These are phyloP conservation scores for Neurospora intermedia DNA, from an alignment of 495 filamentous ascomycete genomes.

Conservation along the genomic window DNA sequence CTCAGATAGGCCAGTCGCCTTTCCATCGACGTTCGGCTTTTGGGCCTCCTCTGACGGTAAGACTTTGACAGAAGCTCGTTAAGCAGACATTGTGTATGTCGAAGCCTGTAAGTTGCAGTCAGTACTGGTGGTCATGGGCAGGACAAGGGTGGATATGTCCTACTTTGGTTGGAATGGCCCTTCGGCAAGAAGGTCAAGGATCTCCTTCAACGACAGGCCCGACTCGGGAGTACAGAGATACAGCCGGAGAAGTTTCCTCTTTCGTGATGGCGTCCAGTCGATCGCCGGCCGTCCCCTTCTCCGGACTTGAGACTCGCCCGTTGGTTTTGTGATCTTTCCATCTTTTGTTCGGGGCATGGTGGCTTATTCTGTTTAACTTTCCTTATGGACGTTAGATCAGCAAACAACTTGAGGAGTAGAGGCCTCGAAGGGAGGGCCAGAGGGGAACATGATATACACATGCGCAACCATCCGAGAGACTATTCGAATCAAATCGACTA, in stretches of 20 bases:
- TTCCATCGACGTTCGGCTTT: slow-evolving; percentile 5
- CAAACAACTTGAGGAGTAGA: neutral
- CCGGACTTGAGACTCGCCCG: neutral
- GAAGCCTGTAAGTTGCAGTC: neutral
- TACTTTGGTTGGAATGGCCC: slow-evolving; percentile 12
- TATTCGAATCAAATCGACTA: neutral
- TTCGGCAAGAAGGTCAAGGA: slow-evolving; percentile 7
- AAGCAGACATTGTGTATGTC: slow-evolving; percentile 11
- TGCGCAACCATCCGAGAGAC: neutral
- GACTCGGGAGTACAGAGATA: slow-evolving; percentile 12
- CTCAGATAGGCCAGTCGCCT: neutral
- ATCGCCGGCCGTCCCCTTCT: slow-evolving; percentile 8
- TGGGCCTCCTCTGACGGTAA: slow-evolving; percentile 12
- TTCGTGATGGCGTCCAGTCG: slow-evolving; percentile 8
- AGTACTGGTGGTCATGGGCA: neutral
- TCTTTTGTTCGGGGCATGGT: slow-evolving; percentile 4
- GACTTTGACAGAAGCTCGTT: slow-evolving; percentile 12
- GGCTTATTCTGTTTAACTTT: neutral
- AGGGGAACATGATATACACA: neutral
- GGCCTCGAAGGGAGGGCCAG: neutral
- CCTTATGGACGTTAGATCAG: neutral
- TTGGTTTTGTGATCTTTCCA: slow-evolving; percentile 5
- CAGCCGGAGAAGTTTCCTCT: slow-evolving; percentile 8
- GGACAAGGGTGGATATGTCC: neutral
- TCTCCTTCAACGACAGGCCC: slow-evolving; percentile 9